phyloP scores from a whole-genome alignment of 2,329 filamentous ascomycete genomes.

The Acephala macrosclerotiorum region DNA sequence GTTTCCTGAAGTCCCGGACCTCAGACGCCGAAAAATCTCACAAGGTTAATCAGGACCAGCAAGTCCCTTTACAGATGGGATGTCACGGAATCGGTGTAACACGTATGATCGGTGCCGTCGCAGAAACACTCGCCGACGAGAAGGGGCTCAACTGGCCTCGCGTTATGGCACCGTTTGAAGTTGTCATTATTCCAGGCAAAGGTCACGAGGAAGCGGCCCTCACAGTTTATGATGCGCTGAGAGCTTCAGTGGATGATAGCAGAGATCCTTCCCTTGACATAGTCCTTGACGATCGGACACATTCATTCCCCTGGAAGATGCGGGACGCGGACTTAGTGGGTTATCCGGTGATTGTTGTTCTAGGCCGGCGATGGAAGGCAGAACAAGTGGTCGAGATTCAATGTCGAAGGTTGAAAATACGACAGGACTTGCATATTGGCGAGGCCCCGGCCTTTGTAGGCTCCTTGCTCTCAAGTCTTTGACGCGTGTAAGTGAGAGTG shows the following conservation, averaged over 20 bases:
- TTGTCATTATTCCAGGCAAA: conserved; percentile 66
- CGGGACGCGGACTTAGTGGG: conserved; percentile 89
- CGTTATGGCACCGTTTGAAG: conserved; percentile 84
- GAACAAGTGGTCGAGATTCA: conserved; percentile 43
- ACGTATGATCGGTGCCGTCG: conserved; percentile 86
- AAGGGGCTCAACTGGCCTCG: conserved; percentile 88
- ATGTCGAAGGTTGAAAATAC: conserved; percentile 40
- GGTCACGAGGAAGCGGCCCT: conserved; percentile 56
- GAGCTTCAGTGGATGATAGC: conserved; percentile 12
- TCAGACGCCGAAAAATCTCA: conserved; percentile 13
- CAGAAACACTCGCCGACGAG: conserved; percentile 74
- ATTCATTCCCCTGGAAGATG: conserved; percentile 82
- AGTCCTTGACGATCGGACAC: conserved; percentile 76
- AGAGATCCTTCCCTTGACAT: conserved; percentile 59
- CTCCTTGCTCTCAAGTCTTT: conserved; percentile 34
- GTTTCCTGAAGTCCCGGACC: conserved; percentile 34
- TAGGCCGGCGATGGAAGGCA: conserved; percentile 73
- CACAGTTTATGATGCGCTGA: conserved; percentile 69
- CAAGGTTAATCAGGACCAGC: conserved; percentile 10
- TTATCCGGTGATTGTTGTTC: conserved; percentile 82
- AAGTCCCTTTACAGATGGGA: conserved; percentile 83
- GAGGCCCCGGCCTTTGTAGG: conserved; percentile 30
- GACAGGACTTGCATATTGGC: conserved; percentile 34
- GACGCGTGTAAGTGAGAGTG: not conserved
- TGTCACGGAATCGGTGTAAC: conserved; percentile 96